phyloP scores from a whole-genome alignment of 1,284 basidiomycete species.

The Tremellales sp. region DNA sequence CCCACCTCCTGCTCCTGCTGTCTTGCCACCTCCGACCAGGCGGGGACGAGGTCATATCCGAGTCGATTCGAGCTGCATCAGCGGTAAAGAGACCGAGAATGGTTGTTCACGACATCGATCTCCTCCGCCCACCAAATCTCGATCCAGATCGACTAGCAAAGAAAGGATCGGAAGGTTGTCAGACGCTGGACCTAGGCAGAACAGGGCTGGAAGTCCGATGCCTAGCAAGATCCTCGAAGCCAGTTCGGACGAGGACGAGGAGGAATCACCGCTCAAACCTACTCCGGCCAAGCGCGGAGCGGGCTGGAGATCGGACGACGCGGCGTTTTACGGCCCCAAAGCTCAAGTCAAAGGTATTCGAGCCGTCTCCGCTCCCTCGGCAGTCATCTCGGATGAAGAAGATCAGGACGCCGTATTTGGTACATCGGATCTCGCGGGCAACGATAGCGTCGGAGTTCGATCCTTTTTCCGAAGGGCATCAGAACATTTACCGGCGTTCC shows the following conservation, averaged over 20 bases:
- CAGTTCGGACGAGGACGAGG: constrained; percentile 58
- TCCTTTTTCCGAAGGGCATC: constrained; percentile 33
- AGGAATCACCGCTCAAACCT: constrained; percentile 17
- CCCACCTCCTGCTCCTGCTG: constrained; percentile 12
- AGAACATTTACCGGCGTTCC: constrained; percentile 21
- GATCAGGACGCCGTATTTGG: constrained; percentile 6
- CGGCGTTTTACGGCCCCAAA: constrained; percentile 15
- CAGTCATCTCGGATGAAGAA: constrained; percentile 10
- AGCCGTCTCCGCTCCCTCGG: constrained; percentile 3
- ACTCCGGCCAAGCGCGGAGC: neutral
- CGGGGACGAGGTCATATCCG: constrained; percentile 36
- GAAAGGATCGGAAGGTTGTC: constrained; percentile 10
- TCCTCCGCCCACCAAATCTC: constrained; percentile 29
- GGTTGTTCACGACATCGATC: constrained; percentile 33
- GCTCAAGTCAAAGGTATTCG: constrained; percentile 5
- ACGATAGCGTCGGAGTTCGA: constrained; percentile 12
- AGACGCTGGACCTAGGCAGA: constrained; percentile 34
- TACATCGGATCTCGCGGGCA: constrained; percentile 1
- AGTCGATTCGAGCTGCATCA: constrained; percentile 11
- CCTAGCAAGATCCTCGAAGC: constrained; percentile 43
- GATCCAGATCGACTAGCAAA: constrained; percentile 7
- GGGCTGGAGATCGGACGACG: constrained; percentile 30
- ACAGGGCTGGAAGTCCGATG: constrained; percentile 36
- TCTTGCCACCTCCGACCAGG: constrained; percentile 25
- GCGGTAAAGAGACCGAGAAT: constrained; percentile 10